phyloP scores from a whole-genome alignment of 2,329 filamentous ascomycete species.

The Teratosphaeria destructans region DNA sequence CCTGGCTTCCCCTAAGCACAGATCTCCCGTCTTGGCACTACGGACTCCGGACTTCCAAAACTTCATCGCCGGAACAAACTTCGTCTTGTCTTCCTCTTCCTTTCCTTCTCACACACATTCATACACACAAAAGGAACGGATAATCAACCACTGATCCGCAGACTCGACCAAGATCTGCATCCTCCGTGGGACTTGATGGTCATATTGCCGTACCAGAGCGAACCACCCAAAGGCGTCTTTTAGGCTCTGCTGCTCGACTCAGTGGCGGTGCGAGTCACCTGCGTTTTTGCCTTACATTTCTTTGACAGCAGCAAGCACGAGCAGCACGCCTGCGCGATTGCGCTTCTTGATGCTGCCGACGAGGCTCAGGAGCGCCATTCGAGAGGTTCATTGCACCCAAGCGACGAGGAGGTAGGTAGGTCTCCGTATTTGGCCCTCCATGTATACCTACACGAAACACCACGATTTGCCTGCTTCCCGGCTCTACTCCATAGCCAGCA shows the following conservation, averaged over 20 bases:
- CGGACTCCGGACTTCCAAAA: not conserved
- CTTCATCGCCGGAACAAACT: not conserved
- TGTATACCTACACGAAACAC: conserved; percentile 10
- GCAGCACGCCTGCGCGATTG: not conserved
- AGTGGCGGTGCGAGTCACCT: conserved; percentile 17
- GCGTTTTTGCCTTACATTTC: conserved; percentile 17
- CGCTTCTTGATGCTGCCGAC: not conserved
- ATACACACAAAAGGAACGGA: conserved; percentile 14
- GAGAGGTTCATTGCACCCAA: not conserved
- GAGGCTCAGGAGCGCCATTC: no score
- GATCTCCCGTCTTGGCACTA: not conserved
- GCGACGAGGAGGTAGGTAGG: not conserved
- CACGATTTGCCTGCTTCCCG: conserved; percentile 43
- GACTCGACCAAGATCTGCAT: not conserved
- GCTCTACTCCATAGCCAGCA: conserved; percentile 35
- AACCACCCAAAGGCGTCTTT: conserved; percentile 12
- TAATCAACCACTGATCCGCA: conserved; percentile 20
- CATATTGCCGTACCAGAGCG: conserved; percentile 21
- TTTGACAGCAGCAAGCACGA: not conserved
- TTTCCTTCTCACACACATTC: conserved; percentile 14
- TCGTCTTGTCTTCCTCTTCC: conserved; percentile 1
- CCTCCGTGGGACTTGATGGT: conserved; percentile 14
- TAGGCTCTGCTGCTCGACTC: conserved; percentile 15
- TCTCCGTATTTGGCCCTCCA: not conserved
- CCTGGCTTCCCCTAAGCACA: not conserved